A percentile compares a stretch with the other conserved stretches of the same genome.
These are phyloP conservation scores for Ustilago esculenta DNA, from an alignment of 1,284 basidiomycete genomes.

Conservation along the genomic window DNA sequence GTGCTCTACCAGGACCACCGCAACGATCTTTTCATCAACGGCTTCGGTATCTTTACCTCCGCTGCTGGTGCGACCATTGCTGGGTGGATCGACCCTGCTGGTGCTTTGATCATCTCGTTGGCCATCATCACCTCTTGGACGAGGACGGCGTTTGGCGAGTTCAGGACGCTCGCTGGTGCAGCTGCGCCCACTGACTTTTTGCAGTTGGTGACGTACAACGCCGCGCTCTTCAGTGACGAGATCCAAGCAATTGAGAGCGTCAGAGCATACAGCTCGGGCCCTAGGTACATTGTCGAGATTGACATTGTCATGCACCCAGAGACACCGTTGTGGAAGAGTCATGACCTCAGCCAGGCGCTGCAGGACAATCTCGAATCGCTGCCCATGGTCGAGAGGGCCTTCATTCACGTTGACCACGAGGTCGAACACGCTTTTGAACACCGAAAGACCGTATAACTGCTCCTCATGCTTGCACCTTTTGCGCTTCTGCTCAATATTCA, in stretches of 20 bases:
- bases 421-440: slow-evolving; percentile 57
- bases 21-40: slow-evolving; percentile 73
- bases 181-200: slow-evolving; percentile 89
- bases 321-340: slow-evolving; percentile 89
- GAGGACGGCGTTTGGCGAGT: slow-evolving; percentile 71
- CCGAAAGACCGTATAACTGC: slow-evolving; percentile 40
- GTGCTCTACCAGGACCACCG: slow-evolving; percentile 92
- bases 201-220: slow-evolving; percentile 89
- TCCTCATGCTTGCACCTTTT: not conserved
- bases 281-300: slow-evolving; percentile 91
- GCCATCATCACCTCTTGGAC: slow-evolving; percentile 85
- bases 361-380: slow-evolving; percentile 94
- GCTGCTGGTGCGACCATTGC: slow-evolving; percentile 85
- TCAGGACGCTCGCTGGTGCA: slow-evolving; percentile 87
- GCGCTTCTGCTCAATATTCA: not conserved
- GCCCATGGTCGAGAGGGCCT: slow-evolving; percentile 78
- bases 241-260: slow-evolving; percentile 85
- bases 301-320: slow-evolving; percentile 91
- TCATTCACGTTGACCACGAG: slow-evolving; percentile 61
- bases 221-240: slow-evolving; percentile 74
- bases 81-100: slow-evolving; percentile 87
- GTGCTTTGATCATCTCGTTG: slow-evolving; percentile 77
- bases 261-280: slow-evolving; percentile 67
- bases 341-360: slow-evolving; percentile 88
- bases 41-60: slow-evolving; percentile 83